Evolutionary conservation across 345 rosid species (phyloP), one percentile per base, ranked within the genome.

Genomic region (Psidium friedrichsthalianum): DNA sequence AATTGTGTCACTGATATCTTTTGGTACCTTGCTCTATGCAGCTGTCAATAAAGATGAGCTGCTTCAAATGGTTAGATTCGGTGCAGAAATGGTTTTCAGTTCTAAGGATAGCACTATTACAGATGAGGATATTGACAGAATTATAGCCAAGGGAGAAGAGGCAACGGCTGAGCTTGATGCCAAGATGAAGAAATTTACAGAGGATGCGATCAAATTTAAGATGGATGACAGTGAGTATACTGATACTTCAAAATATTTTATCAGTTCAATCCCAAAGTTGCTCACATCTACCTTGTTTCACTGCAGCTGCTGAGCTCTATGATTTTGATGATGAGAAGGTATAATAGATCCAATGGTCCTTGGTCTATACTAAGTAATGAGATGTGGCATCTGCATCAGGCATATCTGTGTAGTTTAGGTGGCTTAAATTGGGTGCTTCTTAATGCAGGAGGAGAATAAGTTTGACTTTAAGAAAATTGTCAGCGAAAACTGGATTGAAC

Each of bases 11-110:
- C 36, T 64, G 40, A 24, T 83, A 40, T 81, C 11, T 82, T 76
- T 82, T 78, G 47, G 82, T 82, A 8, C 47, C 86, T 78, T 52
- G 29, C 85, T 76, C 74, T 51, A 52, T 89, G 84, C 94, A 95
- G 99, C 99, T 91, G 98, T 97, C 81, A 97, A 97, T 88, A 96
- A 96, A 91, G 99, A 97, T 94, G 99, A 97, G 90, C 93, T 96
- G 89, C 99, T 97, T 89, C 99, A 97, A 88, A 97, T 97, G 99
- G 99, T 97, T 89, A 93, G 99, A 88, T 97, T 93, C 91, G 99
- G 99, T 86, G 99, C 98, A 88, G 99, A 97, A 89, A 94, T 97
- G 99, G 99, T 97, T 89, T 97, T 97, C 90, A 97, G 98, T 91
- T 97, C 98, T 83, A 97, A 97, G 92, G 99, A 97, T 86, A 97